Evolutionary conservation across 2,329 filamentous ascomycete species (phyloP).

Genomic region (Immersiporthe knoxdaviesiana): DNA sequence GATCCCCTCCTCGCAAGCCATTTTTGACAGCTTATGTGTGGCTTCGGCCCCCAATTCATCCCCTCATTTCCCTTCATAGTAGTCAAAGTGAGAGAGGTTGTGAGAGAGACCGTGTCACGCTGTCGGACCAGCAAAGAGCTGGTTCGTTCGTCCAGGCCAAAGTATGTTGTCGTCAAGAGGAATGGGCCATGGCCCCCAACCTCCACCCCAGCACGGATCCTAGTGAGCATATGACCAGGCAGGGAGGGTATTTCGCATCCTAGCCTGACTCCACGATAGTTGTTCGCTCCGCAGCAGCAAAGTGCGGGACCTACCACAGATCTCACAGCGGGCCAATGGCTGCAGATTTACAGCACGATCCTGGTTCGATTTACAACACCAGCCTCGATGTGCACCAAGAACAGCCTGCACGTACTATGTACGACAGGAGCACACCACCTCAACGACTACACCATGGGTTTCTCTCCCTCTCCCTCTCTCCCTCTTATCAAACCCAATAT

Average conservation of each 20-base stretch:
- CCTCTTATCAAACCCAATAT: too few relatives aligned
- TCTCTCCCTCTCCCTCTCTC: too few relatives aligned
- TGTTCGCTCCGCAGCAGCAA: not conserved
- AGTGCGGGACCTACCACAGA: constrained; percentile 5
- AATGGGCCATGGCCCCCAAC: not conserved
- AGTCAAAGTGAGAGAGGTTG: too few relatives aligned
- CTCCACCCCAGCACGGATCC: not conserved
- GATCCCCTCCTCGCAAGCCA: not conserved
- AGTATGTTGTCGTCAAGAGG: not conserved
- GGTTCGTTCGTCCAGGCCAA: not conserved
- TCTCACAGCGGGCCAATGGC: constrained; percentile 8
- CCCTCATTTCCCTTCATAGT: not conserved
- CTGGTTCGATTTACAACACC: not conserved
- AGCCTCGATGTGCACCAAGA: not conserved
- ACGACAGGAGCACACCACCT: not conserved
- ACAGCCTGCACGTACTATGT: not conserved
- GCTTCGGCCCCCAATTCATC: not conserved
- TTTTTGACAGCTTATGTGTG: not conserved
- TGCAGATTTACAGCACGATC: not conserved
- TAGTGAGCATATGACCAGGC: not conserved
- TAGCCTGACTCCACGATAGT: not conserved
- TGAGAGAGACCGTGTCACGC: not conserved
- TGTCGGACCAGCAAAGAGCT: not conserved
- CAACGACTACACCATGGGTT: not conserved
- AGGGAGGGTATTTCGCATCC: not conserved